A percentile compares a stretch with the other conserved stretches of the same genome.
These are phyloP conservation scores for Candida succiphila DNA, from an alignment of 805 yeast genomes.

Conservation along the genomic window DNA sequence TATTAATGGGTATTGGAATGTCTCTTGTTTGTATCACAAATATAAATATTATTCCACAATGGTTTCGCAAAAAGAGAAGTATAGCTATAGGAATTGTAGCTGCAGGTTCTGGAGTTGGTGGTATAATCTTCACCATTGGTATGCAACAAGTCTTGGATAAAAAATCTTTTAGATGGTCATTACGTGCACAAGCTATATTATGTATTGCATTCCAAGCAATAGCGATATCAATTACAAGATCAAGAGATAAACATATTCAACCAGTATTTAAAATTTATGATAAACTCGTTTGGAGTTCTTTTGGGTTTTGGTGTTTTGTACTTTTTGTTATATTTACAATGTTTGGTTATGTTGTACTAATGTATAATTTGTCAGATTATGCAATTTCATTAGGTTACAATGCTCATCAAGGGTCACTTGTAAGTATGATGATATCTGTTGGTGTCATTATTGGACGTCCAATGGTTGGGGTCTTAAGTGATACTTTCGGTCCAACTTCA, in stretches of 20 bases:
- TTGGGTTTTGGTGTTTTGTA: conserved; percentile 31
- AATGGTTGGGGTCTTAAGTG: conserved; percentile 38
- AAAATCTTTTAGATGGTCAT: conserved; percentile 36
- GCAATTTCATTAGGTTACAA: conserved; percentile 51
- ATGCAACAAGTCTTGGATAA: conserved; percentile 32
- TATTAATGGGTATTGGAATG: conserved; percentile 47
- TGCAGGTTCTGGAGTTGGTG: conserved; percentile 46
- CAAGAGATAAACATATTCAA: conserved; percentile 26
- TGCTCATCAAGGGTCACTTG: conserved; percentile 43
- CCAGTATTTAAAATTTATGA: conserved; percentile 33
- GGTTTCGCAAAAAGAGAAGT: conserved; percentile 58
- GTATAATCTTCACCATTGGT: conserved; percentile 37
- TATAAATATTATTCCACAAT: conserved; percentile 52
- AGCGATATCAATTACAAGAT: conserved; percentile 25
- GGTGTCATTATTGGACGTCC: conserved; percentile 54
- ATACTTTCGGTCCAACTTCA: conserved; percentile 41
- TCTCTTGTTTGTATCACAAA: conserved; percentile 52
- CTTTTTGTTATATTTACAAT: conserved; percentile 35
- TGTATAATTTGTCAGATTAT: conserved; percentile 51
- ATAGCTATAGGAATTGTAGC: conserved; percentile 37
- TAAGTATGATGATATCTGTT: conserved; percentile 49
- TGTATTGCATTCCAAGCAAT: conserved; percentile 24
- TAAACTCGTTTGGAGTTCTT: conserved; percentile 22
- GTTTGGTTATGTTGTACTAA: conserved; percentile 51
- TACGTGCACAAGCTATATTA: conserved; percentile 35